These are phyloP conservation scores for Fusarium pseudonygamai DNA, from an alignment of 2,329 filamentous ascomycete species.

Conservation along the genomic window DNA sequence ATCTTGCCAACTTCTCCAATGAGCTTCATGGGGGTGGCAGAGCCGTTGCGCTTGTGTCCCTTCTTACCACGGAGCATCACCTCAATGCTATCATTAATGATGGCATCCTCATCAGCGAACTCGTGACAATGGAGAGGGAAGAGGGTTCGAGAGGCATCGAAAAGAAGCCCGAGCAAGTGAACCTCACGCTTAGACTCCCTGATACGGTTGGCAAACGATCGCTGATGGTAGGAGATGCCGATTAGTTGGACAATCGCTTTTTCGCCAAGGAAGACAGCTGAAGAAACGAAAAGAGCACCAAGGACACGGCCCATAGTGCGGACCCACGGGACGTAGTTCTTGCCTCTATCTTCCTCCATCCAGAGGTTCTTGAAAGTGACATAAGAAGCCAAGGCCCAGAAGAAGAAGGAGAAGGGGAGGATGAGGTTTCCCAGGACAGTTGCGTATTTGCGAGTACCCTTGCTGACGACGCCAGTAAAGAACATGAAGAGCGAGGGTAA, in stretches of 20 bases:
- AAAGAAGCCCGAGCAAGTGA: slow-evolving; percentile 82
- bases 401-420: slow-evolving; percentile 73
- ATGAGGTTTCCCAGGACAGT: slow-evolving; percentile 71
- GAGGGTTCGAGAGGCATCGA: slow-evolving; percentile 86
- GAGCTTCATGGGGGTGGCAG: slow-evolving; percentile 79
- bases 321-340: slow-evolving; percentile 60
- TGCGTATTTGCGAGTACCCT: slow-evolving; percentile 76
- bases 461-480: slow-evolving; percentile 73
- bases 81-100: slow-evolving; percentile 87
- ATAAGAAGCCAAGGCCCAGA: slow-evolving; percentile 72
- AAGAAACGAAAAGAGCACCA: slow-evolving; percentile 72
- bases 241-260: slow-evolving; percentile 84
- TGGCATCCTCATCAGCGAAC: slow-evolving; percentile 89
- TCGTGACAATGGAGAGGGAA: slow-evolving; percentile 94
- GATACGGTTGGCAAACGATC: slow-evolving; percentile 84
- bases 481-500: slow-evolving; percentile 73
- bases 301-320: slow-evolving; percentile 71
- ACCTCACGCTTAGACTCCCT: slow-evolving; percentile 90
- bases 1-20: slow-evolving; percentile 82
- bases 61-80: slow-evolving; percentile 69
- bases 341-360: slow-evolving; percentile 44
- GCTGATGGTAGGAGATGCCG: slow-evolving; percentile 85
- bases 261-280: slow-evolving; percentile 77
- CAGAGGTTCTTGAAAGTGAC: slow-evolving; percentile 68
- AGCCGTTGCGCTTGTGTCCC: slow-evolving; percentile 61